Evolutionary conservation across 1,139 yeast species (phyloP).

Genomic region (Geotrichum candidum): DNA sequence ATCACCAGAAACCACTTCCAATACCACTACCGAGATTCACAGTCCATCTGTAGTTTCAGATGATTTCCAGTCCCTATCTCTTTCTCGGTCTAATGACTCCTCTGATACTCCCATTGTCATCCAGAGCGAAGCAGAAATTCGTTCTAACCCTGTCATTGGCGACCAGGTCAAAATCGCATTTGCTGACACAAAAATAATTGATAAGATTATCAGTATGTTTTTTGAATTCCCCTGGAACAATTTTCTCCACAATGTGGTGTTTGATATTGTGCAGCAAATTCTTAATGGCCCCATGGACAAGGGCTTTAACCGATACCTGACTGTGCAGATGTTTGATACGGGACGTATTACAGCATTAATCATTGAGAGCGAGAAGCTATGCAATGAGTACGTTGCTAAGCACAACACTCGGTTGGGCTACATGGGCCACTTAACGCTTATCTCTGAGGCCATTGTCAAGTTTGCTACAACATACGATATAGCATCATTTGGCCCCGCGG

Average conservation of each 20-base stretch:
- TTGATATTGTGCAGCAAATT: constrained; percentile 93
- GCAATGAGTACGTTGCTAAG: constrained; percentile 58
- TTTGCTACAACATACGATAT: constrained; percentile 73
- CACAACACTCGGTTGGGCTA: constrained; percentile 74
- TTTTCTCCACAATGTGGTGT: constrained; percentile 92
- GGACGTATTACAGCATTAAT: constrained; percentile 75
- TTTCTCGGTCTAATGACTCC: constrained; percentile 30
- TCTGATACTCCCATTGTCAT: neutral
- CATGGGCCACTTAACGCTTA: constrained; percentile 93
- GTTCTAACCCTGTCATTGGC: constrained; percentile 77
- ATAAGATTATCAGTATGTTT: constrained; percentile 74
- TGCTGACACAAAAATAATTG: constrained; percentile 72
- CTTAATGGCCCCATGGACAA: constrained; percentile 93
- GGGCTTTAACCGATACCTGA: constrained; percentile 80
- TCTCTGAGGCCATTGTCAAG: constrained; percentile 90
- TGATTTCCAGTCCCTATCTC: neutral
- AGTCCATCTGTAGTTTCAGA: neutral
- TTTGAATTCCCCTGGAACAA: constrained; percentile 96
- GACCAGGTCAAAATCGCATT: constrained; percentile 81
- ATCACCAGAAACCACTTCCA: neutral
- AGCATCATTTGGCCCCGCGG: constrained; percentile 51
- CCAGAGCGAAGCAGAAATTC: constrained; percentile 32
- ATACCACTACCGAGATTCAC: neutral
- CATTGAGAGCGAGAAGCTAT: constrained; percentile 71
- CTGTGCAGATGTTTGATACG: constrained; percentile 75